phyloP scores from a whole-genome alignment of 345 rosid species.

The Aquilaria malaccensis region DNA sequence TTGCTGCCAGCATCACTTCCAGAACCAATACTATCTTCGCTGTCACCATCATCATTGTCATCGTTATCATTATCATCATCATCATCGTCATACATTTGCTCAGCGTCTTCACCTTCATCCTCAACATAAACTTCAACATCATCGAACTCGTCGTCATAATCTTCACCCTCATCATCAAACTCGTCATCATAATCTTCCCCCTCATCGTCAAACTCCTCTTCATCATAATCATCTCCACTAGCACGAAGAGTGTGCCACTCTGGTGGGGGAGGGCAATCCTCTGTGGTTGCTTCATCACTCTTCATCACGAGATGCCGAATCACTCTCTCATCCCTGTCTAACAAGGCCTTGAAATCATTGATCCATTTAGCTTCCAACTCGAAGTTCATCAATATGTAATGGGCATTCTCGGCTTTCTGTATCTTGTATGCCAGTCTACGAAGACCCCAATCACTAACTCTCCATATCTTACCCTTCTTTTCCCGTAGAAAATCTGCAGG shows the following conservation, averaged over 20 bases:
- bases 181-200: conserved; percentile 33
- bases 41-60: conserved; percentile 7
- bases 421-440: conserved; percentile 86
- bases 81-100: conserved; percentile 8
- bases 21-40: conserved; percentile 9
- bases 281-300: conserved; percentile 66
- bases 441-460: conserved; percentile 89
- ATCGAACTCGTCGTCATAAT: conserved; percentile 24
- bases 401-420: conserved; percentile 72
- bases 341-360: conserved; percentile 68
- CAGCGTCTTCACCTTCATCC: conserved; percentile 25
- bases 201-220: conserved; percentile 28
- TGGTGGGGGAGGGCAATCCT: conserved; percentile 80
- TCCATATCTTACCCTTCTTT: conserved; percentile 84
- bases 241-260: conserved; percentile 60
- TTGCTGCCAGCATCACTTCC: conserved; percentile 16
- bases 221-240: conserved; percentile 42
- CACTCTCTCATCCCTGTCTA: conserved; percentile 81
- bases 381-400: conserved; percentile 88
- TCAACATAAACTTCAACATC: conserved; percentile 32
- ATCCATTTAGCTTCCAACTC: conserved; percentile 82
- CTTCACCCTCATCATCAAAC: conserved; percentile 26
- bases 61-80: conserved; percentile 13
- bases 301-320: conserved; percentile 88
- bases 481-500: conserved; percentile 64